Evolutionary conservation across 345 rosid genomes (phyloP).

Genomic region (Hevea brasiliensis): DNA sequence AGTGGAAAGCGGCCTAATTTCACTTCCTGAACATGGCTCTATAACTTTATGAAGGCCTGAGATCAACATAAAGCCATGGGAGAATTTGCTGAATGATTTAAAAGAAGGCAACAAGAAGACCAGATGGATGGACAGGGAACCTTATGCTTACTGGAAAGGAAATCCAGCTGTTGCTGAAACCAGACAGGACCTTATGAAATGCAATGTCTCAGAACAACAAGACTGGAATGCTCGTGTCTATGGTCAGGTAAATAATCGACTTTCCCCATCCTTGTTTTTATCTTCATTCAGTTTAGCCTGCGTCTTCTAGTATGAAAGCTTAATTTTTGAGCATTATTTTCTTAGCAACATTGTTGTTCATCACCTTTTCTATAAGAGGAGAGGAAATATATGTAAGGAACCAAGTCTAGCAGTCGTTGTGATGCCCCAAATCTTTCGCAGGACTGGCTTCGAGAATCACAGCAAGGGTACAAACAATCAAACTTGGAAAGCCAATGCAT

Average conservation of each 20-base stretch:
- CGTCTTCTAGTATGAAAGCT: not conserved
- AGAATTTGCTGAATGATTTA: conserved; percentile 15
- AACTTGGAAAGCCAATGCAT: conserved; percentile 72
- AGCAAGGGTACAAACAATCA: conserved; percentile 73
- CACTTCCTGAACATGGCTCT: not conserved
- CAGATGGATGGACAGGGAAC: conserved; percentile 36
- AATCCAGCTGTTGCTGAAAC: conserved; percentile 30
- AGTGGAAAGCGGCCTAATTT: not conserved
- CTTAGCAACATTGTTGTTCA: too few species aligned
- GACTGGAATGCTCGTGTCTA: conserved; percentile 41
- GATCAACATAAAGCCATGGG: conserved; percentile 42
- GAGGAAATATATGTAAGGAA: too few species aligned
- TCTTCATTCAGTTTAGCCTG: too few species aligned
- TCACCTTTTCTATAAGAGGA: too few species aligned
- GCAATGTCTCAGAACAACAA: conserved; percentile 17
- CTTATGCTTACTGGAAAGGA: conserved; percentile 47
- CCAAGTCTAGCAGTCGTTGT: too few species aligned
- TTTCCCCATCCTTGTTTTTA: not conserved
- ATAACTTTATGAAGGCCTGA: conserved; percentile 29
- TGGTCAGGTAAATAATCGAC: conserved; percentile 11
- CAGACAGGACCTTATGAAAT: conserved; percentile 36
- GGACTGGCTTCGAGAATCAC: conserved; percentile 72
- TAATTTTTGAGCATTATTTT: too few species aligned
- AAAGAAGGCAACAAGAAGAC: conserved; percentile 25
- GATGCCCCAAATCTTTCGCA: conserved; percentile 25